Evolutionary conservation across 192 early-diverging fungal genomes (phyloP).

Genomic region (Chytriomyces sp.): DNA sequence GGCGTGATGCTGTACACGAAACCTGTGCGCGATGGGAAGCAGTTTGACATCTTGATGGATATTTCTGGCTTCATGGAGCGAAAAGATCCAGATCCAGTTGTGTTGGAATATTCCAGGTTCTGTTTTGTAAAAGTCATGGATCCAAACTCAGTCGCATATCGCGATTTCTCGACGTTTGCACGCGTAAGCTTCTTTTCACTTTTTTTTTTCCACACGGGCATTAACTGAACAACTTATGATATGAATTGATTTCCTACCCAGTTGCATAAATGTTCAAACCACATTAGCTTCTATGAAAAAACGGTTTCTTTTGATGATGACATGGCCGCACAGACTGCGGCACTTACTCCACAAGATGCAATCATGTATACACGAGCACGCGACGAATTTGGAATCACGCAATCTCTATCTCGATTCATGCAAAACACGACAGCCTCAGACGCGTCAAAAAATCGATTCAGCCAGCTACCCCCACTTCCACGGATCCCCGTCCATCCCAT

Average conservation of each 20-base stretch:
- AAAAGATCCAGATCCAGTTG: constrained; percentile 6
- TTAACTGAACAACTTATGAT: not conserved
- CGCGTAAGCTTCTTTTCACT: constrained; percentile 3
- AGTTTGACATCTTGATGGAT: constrained; percentile 13
- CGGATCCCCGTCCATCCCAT: not conserved
- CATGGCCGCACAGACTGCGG: not conserved
- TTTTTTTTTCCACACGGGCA: not conserved
- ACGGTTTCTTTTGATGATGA: not conserved
- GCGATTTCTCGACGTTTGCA: constrained; percentile 18
- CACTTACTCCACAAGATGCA: not conserved
- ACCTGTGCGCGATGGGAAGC: not conserved
- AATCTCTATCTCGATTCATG: constrained; percentile 7
- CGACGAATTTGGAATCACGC: constrained; percentile 11
- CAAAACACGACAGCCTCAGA: not conserved
- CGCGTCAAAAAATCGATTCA: not conserved
- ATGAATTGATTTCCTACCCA: not conserved
- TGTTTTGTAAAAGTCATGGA: constrained; percentile 23
- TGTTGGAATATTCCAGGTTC: not conserved
- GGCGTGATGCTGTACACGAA: constrained; percentile 10
- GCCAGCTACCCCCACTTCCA: not conserved
- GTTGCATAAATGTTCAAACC: not conserved
- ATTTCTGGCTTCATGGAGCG: constrained; percentile 21
- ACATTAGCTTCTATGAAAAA: not conserved
- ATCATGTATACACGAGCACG: not conserved
- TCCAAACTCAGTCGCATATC: not conserved